A percentile compares a stretch with the other conserved stretches of the same genome.
These are phyloP conservation scores for Ceratocystis cacaofunesta DNA, from an alignment of 2,329 filamentous ascomycete genomes.

Conservation along the genomic window DNA sequence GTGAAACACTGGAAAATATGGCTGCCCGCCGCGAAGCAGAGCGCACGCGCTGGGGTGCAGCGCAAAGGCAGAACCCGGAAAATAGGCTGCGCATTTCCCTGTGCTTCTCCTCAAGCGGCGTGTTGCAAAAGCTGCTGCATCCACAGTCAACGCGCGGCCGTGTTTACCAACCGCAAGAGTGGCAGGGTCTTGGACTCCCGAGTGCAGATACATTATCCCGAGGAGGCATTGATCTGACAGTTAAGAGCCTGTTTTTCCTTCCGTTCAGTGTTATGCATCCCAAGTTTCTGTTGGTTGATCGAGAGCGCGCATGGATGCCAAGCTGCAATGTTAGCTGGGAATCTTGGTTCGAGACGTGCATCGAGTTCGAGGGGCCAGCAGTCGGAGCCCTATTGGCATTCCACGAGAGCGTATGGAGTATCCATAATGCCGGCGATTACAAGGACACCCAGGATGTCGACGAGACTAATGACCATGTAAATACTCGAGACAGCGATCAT, in stretches of 20 bases:
- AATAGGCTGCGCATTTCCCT: conserved; percentile 45
- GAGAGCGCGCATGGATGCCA: conserved; percentile 50
- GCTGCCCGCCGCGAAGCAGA: conserved; percentile 32
- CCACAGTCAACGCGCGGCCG: conserved; percentile 48
- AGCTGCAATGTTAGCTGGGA: conserved; percentile 82
- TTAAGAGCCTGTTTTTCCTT: conserved; percentile 66
- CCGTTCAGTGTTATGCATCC: conserved; percentile 81
- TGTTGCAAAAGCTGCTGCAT: conserved; percentile 63
- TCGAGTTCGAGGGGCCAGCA: conserved; percentile 49
- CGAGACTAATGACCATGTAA: conserved; percentile 1
- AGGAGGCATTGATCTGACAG: conserved; percentile 48
- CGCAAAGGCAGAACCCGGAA: neutral
- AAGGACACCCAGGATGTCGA: neutral
- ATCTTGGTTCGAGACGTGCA: conserved; percentile 67
- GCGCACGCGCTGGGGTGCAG: conserved; percentile 13
- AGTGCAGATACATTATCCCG: conserved; percentile 34
- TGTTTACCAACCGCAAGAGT: conserved; percentile 43
- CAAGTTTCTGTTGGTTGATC: conserved; percentile 65
- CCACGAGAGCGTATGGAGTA: conserved; percentile 52
- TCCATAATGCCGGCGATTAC: neutral
- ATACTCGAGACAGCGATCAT: neutral
- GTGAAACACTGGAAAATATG: conserved; percentile 42
- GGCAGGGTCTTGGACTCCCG: conserved; percentile 53
- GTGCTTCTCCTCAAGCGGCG: conserved; percentile 59
- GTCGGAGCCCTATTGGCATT: conserved; percentile 50